phyloP scores from a whole-genome alignment of 257 asterid species.

The Leonotis leonurus region DNA sequence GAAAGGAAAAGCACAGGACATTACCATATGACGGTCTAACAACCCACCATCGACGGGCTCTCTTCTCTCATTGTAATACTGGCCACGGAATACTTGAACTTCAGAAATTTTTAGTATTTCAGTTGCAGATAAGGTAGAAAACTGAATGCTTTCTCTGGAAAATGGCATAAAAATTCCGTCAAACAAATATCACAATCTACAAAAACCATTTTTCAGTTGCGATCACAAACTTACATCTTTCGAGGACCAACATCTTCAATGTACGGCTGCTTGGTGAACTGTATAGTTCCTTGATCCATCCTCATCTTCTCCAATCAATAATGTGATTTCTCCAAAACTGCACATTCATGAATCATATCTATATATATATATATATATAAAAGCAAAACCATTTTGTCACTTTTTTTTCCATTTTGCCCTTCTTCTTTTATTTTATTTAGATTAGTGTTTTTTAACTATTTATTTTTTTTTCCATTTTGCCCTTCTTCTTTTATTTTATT shows the following conservation, averaged over 20 bases:
- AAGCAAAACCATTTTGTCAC: too few species aligned
- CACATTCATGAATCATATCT: too few species aligned
- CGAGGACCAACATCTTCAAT: slow-evolving; percentile 85
- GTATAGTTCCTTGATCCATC: slow-evolving; percentile 28
- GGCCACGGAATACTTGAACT: slow-evolving; percentile 55
- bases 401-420: too few species aligned
- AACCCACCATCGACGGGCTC: slow-evolving; percentile 55
- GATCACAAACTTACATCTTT: slow-evolving; percentile 43
- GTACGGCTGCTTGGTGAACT: slow-evolving; percentile 64
- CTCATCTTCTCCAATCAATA: slow-evolving; percentile 31
- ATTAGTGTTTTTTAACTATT: too few species aligned
- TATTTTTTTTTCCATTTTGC: too few species aligned
- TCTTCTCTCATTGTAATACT: slow-evolving; percentile 41
- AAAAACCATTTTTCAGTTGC: background rate
- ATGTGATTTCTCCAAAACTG: too few species aligned
- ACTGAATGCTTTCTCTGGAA: slow-evolving; percentile 69
- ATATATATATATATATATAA: too few species aligned
- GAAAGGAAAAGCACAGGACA: background rate
- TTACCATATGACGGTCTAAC: slow-evolving; percentile 83
- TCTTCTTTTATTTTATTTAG: too few species aligned
- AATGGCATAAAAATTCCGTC: slow-evolving; percentile 1
- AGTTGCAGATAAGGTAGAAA: slow-evolving; percentile 53
- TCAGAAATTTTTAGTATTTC: slow-evolving; percentile 64
- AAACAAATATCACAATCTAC: slow-evolving; percentile 5
- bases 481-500: too few species aligned